Conservation (phyloP, 2,329 filamentous ascomycete species). For the Cladosporium sp. region DNA sequence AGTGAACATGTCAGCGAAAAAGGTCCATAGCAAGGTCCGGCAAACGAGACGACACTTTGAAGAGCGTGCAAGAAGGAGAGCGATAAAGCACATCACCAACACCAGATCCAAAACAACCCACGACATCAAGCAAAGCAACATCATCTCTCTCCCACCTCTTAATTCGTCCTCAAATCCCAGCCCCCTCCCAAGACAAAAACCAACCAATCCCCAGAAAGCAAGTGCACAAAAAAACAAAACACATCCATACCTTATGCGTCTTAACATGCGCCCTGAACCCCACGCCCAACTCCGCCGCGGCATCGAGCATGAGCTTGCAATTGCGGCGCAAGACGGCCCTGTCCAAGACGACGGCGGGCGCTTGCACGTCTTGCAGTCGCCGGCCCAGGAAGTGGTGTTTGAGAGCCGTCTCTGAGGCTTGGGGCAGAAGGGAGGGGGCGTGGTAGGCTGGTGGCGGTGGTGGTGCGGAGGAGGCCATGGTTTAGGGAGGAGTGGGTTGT, state of each 20-base stretch:
- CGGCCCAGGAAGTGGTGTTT: slow-evolving; percentile 54
- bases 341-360: slow-evolving; percentile 68
- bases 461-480: no score
- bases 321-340: slow-evolving; percentile 62
- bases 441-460: slow-evolving; percentile 2
- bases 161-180: no score
- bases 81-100: no score
- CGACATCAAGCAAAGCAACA: no score
- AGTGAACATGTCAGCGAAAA: not conserved
- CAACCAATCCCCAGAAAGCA: no score
- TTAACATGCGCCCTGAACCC: slow-evolving; percentile 76
- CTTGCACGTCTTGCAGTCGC: slow-evolving; percentile 56
- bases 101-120: no score
- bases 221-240: not conserved
- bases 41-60: no score
- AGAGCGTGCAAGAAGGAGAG: no score
- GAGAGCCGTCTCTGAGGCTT: slow-evolving; percentile 29
- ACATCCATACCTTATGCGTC: slow-evolving; percentile 65
- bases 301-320: slow-evolving; percentile 67
- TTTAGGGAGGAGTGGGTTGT: not conserved
- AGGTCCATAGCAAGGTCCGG: no score
- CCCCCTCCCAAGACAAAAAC: no score
- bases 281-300: slow-evolving; percentile 55
- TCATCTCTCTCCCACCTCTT: no score
- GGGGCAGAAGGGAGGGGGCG: slow-evolving; percentile 29